phyloP scores from a whole-genome alignment of 2,329 filamentous ascomycete species.

The Phialophora macrospora region DNA sequence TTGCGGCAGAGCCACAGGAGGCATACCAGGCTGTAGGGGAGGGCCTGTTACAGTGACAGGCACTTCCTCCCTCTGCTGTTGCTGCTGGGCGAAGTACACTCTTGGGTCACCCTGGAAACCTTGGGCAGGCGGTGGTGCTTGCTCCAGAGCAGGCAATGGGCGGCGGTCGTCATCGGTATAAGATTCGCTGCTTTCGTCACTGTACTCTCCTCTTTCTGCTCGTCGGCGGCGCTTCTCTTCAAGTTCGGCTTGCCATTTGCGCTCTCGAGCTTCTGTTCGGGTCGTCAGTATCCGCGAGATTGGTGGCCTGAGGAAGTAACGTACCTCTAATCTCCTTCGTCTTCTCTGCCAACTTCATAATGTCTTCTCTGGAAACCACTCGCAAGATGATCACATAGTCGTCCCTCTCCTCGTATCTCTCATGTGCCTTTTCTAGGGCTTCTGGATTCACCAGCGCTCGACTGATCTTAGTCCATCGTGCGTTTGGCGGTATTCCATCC shows the following conservation, averaged over 20 bases:
- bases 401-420: conserved; percentile 87
- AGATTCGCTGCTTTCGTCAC: conserved; percentile 46
- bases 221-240: conserved; percentile 46
- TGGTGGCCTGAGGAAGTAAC: conserved; percentile 37
- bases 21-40: conserved; percentile 12
- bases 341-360: conserved; percentile 80
- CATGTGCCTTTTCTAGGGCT: conserved; percentile 81
- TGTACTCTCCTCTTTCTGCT: conserved; percentile 50
- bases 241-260: conserved; percentile 43
- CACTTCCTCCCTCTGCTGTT: conserved; percentile 13
- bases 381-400: conserved; percentile 92
- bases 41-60: conserved; percentile 6
- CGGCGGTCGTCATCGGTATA: conserved; percentile 42
- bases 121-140: conserved; percentile 35
- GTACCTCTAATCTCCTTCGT: conserved; percentile 81
- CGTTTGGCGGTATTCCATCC: conserved; percentile 71
- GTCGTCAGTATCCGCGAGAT: conserved; percentile 7
- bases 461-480: conserved; percentile 87
- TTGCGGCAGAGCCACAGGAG: conserved; percentile 14
- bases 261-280: conserved; percentile 45
- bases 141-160: conserved; percentile 43
- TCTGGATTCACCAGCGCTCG: conserved; percentile 87
- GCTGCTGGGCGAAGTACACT: conserved; percentile 29
- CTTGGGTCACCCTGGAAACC: conserved; percentile 30
- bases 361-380: conserved; percentile 85